phyloP scores from a whole-genome alignment of 305 asterid species.

The Plantago lanceolata region DNA sequence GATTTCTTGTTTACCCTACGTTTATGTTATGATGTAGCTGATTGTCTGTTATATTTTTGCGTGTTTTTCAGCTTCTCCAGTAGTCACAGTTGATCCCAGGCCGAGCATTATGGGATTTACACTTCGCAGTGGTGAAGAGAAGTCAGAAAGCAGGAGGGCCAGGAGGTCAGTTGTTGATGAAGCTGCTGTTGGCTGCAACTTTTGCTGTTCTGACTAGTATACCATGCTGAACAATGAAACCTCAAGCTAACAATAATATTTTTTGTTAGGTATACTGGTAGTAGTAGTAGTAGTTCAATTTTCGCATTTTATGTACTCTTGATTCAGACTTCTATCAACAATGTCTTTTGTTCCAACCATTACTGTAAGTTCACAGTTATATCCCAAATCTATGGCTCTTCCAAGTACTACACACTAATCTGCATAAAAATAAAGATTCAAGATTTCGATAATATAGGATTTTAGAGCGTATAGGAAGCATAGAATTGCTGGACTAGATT shows the following conservation, averaged over 20 bases:
- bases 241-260: neutral
- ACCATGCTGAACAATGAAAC: neutral
- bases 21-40: neutral
- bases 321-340: neutral
- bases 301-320: neutral
- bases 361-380: no score
- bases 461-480: neutral
- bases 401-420: neutral
- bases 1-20: neutral
- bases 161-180: slow-evolving; percentile 15
- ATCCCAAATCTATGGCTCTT: no score
- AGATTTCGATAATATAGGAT: no score
- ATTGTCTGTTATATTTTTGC: neutral
- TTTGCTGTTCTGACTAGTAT: slow-evolving; percentile 5
- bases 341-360: no score
- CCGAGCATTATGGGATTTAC: slow-evolving; percentile 36
- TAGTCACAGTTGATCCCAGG: slow-evolving; percentile 35
- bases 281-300: neutral
- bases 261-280: neutral
- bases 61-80: slow-evolving; percentile 49
- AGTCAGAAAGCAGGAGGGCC: slow-evolving; percentile 23
- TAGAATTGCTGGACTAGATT: neutral
- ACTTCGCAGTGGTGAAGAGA: no score
- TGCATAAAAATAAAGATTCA: no score
- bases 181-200: slow-evolving; percentile 24